Evolutionary conservation across 805 yeast genomes (phyloP), one percentile per base, ranked within the genome.

Genomic region (Peterozyma xylosa): DNA sequence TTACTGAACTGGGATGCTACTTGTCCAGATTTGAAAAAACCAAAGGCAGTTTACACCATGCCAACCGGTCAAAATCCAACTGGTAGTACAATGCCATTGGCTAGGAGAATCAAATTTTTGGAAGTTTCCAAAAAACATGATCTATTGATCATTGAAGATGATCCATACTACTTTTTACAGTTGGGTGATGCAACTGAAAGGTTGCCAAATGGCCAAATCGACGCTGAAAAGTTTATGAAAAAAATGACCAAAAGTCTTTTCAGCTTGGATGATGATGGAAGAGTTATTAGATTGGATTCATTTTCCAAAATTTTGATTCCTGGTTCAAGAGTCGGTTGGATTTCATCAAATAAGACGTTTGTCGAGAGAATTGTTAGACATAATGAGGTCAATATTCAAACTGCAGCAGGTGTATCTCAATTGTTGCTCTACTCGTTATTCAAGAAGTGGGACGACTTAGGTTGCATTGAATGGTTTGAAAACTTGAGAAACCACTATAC

Each of bases 21-120:
- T 45, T 71, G 62, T 55, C 62, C 68, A 65, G 27, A 21, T 5
- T 21, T 21, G 27, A 66, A 50, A 21, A 73, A 67, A 52, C 89
- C 89, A 48, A 77, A 70, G 50, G 60, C 78, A 32, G 62, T 81
- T 43, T 86, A 86, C 64, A 74, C 86, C 11, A 82, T 86, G 58
- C 78, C 86, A 36, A 79, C 88, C 11, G 95, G 95, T 38, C 95
- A 87, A 60, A 86, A 87, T 64, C 96, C 96, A 41, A 80, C 89
- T 13, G 95, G 95, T 7, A 71, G 81, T 14, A 75, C 83, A 4
- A 76, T 83, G 59, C 66, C 80, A 32, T 53, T 58, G 5, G 76
- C 73, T 49, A 70, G 88, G 53, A 76, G 88, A 59, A 56, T 62
- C 45, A 68, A 69, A 38, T 68, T 86, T 46, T 81, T 83, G 56